Conservation (phyloP, 2,329 filamentous ascomycete genomes). For the Pyrenochaeta sp. region DNA sequence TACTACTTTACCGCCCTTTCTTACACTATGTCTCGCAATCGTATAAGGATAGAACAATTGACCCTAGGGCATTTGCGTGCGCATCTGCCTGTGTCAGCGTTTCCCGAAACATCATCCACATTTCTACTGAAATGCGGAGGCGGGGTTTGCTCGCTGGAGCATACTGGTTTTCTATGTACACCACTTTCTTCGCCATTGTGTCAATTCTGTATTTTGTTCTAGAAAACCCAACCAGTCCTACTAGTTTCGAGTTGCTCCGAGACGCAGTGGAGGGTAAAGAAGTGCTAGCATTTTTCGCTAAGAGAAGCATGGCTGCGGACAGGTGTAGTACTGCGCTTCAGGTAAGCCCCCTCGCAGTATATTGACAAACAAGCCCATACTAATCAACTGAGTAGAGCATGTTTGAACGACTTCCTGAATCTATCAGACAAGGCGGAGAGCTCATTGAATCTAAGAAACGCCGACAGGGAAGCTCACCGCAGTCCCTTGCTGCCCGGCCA, state of each 20-base stretch:
- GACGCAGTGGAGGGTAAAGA: conserved; percentile 87
- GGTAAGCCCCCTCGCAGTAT: conserved; percentile 59
- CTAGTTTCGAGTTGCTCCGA: conserved; percentile 79
- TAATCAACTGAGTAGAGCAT: conserved; percentile 64
- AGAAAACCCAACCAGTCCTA: conserved; percentile 79
- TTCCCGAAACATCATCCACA: conserved; percentile 78
- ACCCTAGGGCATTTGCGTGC: conserved; percentile 81
- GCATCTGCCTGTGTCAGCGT: conserved; percentile 72
- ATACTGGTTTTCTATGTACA: conserved; percentile 88
- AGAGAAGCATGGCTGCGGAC: conserved; percentile 88
- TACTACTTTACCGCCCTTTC: conserved; percentile 84
- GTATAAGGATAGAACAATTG: conserved; percentile 61
- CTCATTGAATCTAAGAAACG: conserved; percentile 46
- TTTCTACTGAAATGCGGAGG: conserved; percentile 79
- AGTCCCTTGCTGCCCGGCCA: conserved; percentile 35
- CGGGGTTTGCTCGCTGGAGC: conserved; percentile 79
- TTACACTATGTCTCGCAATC: conserved; percentile 79
- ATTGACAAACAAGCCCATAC: conserved; percentile 1
- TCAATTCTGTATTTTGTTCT: conserved; percentile 81
- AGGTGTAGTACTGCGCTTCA: conserved; percentile 80
- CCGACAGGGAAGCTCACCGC: conserved; percentile 48
- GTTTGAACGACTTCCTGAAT: conserved; percentile 83
- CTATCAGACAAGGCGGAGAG: conserved; percentile 62
- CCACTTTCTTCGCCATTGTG: conserved; percentile 81
- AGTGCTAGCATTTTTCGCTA: conserved; percentile 79